Conservation (phyloP, 805 yeast genomes). For the Lipomyces yamadae region DNA sequence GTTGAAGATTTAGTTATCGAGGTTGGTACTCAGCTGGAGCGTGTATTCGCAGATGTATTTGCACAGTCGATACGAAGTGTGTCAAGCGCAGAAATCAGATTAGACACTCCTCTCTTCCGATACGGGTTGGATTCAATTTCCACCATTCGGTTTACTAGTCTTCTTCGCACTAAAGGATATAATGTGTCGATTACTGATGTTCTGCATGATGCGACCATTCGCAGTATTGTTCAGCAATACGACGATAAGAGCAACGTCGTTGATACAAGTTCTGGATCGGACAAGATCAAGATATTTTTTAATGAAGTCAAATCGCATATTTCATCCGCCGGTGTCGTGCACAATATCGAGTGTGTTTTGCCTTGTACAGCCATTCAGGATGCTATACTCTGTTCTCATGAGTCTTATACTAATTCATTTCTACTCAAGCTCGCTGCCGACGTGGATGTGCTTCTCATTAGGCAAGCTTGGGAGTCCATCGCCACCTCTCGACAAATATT, state of each 20-base stretch:
- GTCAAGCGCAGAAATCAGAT: neutral
- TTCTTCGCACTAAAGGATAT: conserved; percentile 14
- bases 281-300: neutral
- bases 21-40: conserved; percentile 13
- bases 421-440: conserved; percentile 11
- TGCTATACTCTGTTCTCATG: conserved; percentile 10
- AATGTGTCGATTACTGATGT: conserved; percentile 20
- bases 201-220: conserved; percentile 15
- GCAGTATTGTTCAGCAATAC: conserved; percentile 4
- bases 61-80: conserved; percentile 7
- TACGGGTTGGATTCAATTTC: conserved; percentile 40
- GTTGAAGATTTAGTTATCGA: neutral
- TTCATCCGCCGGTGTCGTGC: neutral
- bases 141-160: conserved; percentile 23
- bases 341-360: conserved; percentile 8
- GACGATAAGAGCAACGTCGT: neutral
- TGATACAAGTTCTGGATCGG: neutral
- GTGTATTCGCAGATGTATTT: conserved; percentile 19
- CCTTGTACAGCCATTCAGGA: conserved; percentile 39
- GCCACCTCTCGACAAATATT: conserved; percentile 20
- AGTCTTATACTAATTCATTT: conserved; percentile 29
- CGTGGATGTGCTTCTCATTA: conserved; percentile 13
- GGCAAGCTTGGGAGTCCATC: conserved; percentile 16
- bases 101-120: conserved; percentile 25
- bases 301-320: conserved; percentile 11